These are phyloP conservation scores for Physcomitrellopsis africana DNA, from an alignment of 225 moss, liverwort and hornwort genomes.

Conservation along the genomic window DNA sequence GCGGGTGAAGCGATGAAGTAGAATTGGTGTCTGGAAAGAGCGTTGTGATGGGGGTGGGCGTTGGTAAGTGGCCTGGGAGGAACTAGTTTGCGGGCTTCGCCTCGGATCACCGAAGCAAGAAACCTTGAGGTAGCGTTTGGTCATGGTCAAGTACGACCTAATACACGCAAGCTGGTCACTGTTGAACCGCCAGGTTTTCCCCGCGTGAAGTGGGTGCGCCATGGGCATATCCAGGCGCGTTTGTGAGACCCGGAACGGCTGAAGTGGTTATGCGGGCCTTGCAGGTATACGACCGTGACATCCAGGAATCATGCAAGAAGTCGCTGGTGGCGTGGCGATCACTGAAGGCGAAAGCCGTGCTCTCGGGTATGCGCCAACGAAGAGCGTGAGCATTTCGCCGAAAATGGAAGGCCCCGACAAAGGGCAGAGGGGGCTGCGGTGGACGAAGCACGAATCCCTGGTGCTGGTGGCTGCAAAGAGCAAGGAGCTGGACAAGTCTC, in stretches of 20 bases:
- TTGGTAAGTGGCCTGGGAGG: background rate
- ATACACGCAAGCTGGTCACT: no score
- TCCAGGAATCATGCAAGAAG: conserved; percentile 48
- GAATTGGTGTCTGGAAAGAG: background rate
- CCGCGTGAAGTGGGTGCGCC: background rate
- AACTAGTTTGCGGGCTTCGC: background rate
- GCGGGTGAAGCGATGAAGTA: background rate
- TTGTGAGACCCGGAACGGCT: background rate
- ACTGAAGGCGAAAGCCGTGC: conserved; percentile 31
- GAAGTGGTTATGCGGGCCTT: conserved; percentile 19
- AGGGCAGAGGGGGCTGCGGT: conserved; percentile 68
- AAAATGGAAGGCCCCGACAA: conserved; percentile 66
- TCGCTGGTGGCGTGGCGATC: conserved; percentile 41
- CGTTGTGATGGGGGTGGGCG: background rate
- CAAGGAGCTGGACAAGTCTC: conserved; percentile 87
- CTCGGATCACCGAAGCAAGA: conserved; percentile 6
- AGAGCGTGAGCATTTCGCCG: conserved; percentile 55
- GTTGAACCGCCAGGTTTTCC: background rate
- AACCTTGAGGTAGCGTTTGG: no score
- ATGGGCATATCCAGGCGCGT: background rate
- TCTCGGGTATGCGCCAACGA: conserved; percentile 45
- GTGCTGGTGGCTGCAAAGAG: conserved; percentile 83
- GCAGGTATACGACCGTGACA: conserved; percentile 44
- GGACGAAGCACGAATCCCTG: conserved; percentile 90
- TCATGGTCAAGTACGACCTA: no score